Conservation (phyloP, 2,329 filamentous ascomycete genomes). For the Colletotrichum shisoi region DNA sequence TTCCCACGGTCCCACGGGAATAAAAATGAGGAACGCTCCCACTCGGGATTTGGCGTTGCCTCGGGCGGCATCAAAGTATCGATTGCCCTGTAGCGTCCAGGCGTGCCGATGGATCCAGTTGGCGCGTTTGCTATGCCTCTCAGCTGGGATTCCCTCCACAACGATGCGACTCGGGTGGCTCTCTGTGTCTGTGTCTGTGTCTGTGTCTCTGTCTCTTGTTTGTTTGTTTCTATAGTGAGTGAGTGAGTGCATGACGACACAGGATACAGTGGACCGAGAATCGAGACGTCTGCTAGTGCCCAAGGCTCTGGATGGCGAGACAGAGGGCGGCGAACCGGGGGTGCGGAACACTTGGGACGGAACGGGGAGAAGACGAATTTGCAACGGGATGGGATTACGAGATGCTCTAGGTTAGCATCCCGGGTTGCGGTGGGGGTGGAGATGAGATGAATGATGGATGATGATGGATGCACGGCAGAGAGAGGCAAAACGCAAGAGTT, state of each 20-base stretch:
- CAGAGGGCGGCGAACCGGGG: no score
- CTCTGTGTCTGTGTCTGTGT: no score
- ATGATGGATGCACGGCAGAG: not conserved
- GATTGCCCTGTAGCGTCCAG: constrained; percentile 8
- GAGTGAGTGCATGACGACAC: not conserved
- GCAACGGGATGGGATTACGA: not conserved
- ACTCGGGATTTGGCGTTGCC: constrained; percentile 2
- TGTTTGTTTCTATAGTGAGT: no score
- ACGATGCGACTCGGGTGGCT: no score
- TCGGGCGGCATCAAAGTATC: constrained; percentile 17
- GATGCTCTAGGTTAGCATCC: not conserved
- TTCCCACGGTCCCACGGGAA: constrained; percentile 9
- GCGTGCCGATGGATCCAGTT: constrained; percentile 36
- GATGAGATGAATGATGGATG: not conserved
- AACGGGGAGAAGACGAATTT: not conserved
- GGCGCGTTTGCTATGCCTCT: constrained; percentile 30
- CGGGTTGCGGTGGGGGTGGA: not conserved
- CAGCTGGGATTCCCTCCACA: not conserved
- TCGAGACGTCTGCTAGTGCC: not conserved
- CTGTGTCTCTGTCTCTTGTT: not conserved
- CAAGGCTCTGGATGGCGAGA: not conserved
- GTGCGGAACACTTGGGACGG: not conserved
- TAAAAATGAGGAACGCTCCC: constrained; percentile 16
- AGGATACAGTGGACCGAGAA: no score
- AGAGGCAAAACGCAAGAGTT: not conserved